phyloP scores from a whole-genome alignment of 2,329 filamentous ascomycete species.

The Ambrosiella beaveri region DNA sequence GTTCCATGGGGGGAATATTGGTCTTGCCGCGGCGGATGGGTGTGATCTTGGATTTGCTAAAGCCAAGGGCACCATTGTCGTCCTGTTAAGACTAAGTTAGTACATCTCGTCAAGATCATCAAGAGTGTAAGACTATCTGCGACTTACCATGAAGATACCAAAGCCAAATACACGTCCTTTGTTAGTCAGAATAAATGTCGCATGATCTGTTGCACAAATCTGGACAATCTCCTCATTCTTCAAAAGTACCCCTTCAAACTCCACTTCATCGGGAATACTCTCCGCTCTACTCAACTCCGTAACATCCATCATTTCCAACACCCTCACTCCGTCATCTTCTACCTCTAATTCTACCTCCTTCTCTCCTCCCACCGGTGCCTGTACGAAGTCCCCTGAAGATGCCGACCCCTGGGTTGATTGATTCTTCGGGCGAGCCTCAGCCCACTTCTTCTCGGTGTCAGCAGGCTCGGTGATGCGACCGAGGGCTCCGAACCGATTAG shows the following conservation, averaged over 20 bases:
- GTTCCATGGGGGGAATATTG: slow-evolving; percentile 6
- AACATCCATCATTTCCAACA: slow-evolving; percentile 30
- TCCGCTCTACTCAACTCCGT: slow-evolving; percentile 25
- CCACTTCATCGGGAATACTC: slow-evolving; percentile 13
- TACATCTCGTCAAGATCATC: background rate
- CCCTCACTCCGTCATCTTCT: background rate
- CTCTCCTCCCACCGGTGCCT: background rate
- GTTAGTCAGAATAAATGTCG: slow-evolving; percentile 43
- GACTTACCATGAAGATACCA: slow-evolving; percentile 41
- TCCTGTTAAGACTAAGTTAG: slow-evolving; percentile 17
- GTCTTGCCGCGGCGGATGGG: slow-evolving; percentile 1
- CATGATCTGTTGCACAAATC: slow-evolving; percentile 44
- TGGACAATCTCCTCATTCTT: slow-evolving; percentile 35
- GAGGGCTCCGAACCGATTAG: slow-evolving; percentile 48
- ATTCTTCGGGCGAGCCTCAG: background rate
- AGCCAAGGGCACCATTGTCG: slow-evolving; percentile 33
- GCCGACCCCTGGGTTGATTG: too few relatives aligned
- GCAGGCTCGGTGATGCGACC: slow-evolving; percentile 31
- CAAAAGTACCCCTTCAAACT: slow-evolving; percentile 30
- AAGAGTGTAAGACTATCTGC: background rate
- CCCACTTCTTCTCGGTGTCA: background rate
- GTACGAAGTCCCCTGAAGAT: background rate
- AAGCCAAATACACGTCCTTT: slow-evolving; percentile 48
- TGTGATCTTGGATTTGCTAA: slow-evolving; percentile 21
- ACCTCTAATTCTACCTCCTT: background rate